Evolutionary conservation across 2,329 filamentous ascomycete species (phyloP), one percentile per base, ranked within the genome.

Genomic region (Venturia effusa): DNA sequence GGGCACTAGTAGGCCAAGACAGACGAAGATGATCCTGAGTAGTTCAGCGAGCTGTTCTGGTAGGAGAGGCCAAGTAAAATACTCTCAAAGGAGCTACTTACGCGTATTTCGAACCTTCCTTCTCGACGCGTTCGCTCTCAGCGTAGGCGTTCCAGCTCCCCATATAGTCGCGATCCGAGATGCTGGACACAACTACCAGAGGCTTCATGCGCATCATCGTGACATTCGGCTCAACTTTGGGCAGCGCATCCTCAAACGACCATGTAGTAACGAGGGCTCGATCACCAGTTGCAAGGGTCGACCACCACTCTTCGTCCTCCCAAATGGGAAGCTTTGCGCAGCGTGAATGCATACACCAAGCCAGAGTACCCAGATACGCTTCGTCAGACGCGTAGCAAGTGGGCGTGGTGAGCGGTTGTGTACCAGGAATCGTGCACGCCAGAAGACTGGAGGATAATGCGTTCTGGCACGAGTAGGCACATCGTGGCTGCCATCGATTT

Each of bases 1-100:
- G 4, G 72, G 72, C 3, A 66, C 67, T 1, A 66, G 70, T 55
- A 73, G 68, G 8, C 70, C 71, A 15, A 66, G 62, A 11, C 67
- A 55, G 43, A 73, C 61, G n/a, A 73, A 65, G 4, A 68, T 64
- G 37, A 73, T 67, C 3, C 48, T 54, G 27, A 13, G 3, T 15
- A 24, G 24, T 6, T 45, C 4, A 45, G 41, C 2, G 48, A 54
- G 4, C 11, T 45, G 41, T 10, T 11, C 27, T 54, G 24, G n/a
- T n/a, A n/a, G n/a, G n/a, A n/a, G n/a, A n/a, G n/a, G n/a, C n/a
- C n/a, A n/a, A n/a, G n/a, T n/a, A n/a, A n/a, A n/a, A n/a, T n/a
- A n/a, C n/a, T n/a, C n/a, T n/a, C 24, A 27, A 27, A 10, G 22
- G 13, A 11, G n/a, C 27, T 4, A 54, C 48, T 30, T 54, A 54